Evolutionary conservation across 1,139 yeast genomes (phyloP).

Genomic region (Candida labiduridarum): DNA sequence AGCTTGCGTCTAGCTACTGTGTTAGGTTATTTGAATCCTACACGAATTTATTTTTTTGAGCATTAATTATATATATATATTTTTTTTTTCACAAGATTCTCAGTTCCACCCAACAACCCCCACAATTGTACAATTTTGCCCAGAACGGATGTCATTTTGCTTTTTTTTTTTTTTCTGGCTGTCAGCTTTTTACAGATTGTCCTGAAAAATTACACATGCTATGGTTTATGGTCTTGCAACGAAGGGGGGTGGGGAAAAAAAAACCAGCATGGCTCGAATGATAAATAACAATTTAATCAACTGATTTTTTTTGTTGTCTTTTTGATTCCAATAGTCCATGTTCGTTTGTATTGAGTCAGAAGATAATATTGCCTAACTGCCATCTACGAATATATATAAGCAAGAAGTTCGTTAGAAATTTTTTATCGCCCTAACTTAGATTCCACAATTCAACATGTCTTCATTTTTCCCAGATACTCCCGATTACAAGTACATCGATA

Average conservation of each 20-base stretch:
- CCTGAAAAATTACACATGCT: no score
- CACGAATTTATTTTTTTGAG: neutral
- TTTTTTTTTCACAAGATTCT: neutral
- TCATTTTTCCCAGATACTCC: slow-evolving; percentile 20
- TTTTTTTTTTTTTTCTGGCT: neutral
- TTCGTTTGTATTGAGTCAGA: neutral
- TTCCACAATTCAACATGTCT: slow-evolving; percentile 4
- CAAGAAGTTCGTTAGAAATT: no score
- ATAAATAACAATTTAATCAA: no score
- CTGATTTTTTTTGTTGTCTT: no score
- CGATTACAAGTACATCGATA: slow-evolving; percentile 30
- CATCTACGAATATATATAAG: no score
- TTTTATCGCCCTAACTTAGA: neutral
- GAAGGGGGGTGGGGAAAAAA: no score
- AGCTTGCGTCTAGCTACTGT: neutral
- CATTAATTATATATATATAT: neutral
- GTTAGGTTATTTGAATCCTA: neutral
- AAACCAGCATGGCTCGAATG: no score
- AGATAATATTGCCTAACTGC: neutral
- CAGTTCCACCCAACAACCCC: neutral
- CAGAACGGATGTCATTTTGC: neutral
- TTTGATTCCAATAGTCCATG: no score
- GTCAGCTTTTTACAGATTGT: no score
- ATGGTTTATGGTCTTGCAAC: no score
- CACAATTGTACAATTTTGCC: neutral